Evolutionary conservation across 2,329 filamentous ascomycete genomes (phyloP).

Genomic region (Phyllachora maydis): DNA sequence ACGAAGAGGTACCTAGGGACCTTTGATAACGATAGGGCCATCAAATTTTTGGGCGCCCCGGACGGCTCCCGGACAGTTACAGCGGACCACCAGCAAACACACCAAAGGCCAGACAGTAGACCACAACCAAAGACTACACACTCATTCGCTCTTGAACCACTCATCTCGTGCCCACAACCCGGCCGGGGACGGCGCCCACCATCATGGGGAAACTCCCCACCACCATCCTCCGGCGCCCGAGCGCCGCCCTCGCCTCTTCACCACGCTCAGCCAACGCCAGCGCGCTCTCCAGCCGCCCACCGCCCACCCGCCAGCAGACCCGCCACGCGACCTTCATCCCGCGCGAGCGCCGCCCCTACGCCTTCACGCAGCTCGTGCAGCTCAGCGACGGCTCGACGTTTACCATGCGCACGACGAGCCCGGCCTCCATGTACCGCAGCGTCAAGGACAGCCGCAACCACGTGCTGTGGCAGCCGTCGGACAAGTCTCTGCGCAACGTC

Average conservation of each 20-base stretch:
- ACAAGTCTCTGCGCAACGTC: slow-evolving; percentile 62
- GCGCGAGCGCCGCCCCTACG: slow-evolving; percentile 82
- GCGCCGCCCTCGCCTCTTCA: neutral
- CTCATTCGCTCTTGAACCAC: too few relatives aligned
- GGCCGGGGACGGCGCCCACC: neutral
- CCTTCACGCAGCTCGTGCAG: slow-evolving; percentile 90
- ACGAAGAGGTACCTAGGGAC: too few relatives aligned
- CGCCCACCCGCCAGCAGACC: slow-evolving; percentile 24
- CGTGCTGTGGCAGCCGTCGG: slow-evolving; percentile 74
- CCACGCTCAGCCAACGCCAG: slow-evolving; percentile 1
- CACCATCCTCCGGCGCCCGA: neutral
- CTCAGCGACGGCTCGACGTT: slow-evolving; percentile 81
- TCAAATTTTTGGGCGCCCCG: too few relatives aligned
- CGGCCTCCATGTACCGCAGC: slow-evolving; percentile 34
- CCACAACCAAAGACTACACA: too few relatives aligned
- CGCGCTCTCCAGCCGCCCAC: slow-evolving; percentile 6
- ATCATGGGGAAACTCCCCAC: slow-evolving; percentile 1
- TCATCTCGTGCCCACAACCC: too few relatives aligned
- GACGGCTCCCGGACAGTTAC: too few relatives aligned
- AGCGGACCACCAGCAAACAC: too few relatives aligned
- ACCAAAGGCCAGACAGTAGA: too few relatives aligned
- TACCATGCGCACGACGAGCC: slow-evolving; percentile 58
- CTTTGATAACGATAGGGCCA: too few relatives aligned
- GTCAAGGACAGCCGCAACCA: slow-evolving; percentile 79
- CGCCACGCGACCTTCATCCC: slow-evolving; percentile 70